These are phyloP conservation scores for Exophiala phaeomuriformis DNA, from an alignment of 2,329 filamentous ascomycete species.

Conservation along the genomic window DNA sequence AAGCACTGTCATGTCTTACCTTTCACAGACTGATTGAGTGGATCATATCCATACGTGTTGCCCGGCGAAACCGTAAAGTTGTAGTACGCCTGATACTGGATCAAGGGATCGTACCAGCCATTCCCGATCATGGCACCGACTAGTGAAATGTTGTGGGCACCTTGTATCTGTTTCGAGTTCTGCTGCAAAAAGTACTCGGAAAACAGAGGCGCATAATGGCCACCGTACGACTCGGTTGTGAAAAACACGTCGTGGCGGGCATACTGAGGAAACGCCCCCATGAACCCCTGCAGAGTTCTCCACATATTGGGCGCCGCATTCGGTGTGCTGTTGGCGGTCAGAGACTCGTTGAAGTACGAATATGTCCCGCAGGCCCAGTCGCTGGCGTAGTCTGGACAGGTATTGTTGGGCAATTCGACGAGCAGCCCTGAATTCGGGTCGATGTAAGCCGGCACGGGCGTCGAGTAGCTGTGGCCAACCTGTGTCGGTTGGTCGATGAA, in stretches of 20 bases:
- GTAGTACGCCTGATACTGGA: constrained; percentile 36
- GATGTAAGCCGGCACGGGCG: constrained; percentile 23
- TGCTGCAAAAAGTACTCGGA: constrained; percentile 34
- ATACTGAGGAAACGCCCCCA: constrained; percentile 27
- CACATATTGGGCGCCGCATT: constrained; percentile 27
- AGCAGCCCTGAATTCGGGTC: constrained; percentile 17
- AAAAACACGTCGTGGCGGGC: constrained; percentile 45
- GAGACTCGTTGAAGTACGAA: constrained; percentile 23
- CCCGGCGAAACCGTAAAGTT: constrained; percentile 35
- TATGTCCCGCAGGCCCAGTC: constrained; percentile 26
- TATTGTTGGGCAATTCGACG: constrained; percentile 23
- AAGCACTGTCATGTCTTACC: constrained; percentile 23
- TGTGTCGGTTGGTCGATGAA: constrained; percentile 62
- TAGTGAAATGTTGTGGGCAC: constrained; percentile 27
- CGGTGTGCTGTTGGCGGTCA: constrained; percentile 25
- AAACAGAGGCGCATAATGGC: constrained; percentile 53
- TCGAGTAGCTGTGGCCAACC: constrained; percentile 51
- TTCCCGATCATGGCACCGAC: constrained; percentile 35
- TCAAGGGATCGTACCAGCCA: constrained; percentile 35
- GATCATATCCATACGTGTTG: constrained; percentile 33
- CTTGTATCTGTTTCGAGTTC: constrained; percentile 29
- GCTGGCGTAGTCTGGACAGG: constrained; percentile 24
- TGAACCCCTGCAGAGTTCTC: constrained; percentile 27
- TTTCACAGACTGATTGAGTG: constrained; percentile 29
- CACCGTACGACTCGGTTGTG: constrained; percentile 48